Evolutionary conservation across 148 eudicot species (phyloP), one percentile per base, ranked within the genome.

Genomic region (Fagopyrum esculentum): DNA sequence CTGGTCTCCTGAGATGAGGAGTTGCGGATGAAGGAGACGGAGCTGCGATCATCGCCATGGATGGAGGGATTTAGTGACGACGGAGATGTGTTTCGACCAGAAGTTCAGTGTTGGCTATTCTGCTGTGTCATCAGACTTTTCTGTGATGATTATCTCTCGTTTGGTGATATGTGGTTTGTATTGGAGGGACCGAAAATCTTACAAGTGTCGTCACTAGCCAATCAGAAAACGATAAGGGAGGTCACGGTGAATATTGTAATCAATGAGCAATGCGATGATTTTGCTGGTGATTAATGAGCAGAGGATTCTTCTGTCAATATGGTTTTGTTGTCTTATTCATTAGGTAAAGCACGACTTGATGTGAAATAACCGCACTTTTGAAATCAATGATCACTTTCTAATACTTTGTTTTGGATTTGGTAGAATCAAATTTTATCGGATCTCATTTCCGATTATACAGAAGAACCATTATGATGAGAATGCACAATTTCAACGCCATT

Each of bases 161-260:
- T 71, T 17, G 15, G 74, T 45, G 51, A 44, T n/a, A 1, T 11
- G 51, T 46, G 51, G 74, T 30, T 35, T 44, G 13, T 35, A 7
- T 40, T 10, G 44, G 52, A 9, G 10, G 17, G 26, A 35, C 40
- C 40, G 40, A 1, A 71, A 46, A 71, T 71, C 74, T 46, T 46
- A 12, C 54, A 26, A 6, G 52, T 71, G 74, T 46, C 43, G 52
- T 49, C 74, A 47, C 43, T 35, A 48, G 47, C 74, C 74, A 71
- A 71, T 71, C 55, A 71, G 15, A 8, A 46, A n/a, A 71, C 47
- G 74, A 71, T 71, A 71, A 71, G 55, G 74, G 74, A 49, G n/a
- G 73, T 26, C 63, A 57, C 19, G 30, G 9, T 57, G 30, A 30
- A 57, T 61, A 35, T 2, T 0, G 40, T 35, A 35, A 35, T 35